Evolutionary conservation across 208 protist species (phyloP).

Genomic region (Leishmania mexicana): DNA sequence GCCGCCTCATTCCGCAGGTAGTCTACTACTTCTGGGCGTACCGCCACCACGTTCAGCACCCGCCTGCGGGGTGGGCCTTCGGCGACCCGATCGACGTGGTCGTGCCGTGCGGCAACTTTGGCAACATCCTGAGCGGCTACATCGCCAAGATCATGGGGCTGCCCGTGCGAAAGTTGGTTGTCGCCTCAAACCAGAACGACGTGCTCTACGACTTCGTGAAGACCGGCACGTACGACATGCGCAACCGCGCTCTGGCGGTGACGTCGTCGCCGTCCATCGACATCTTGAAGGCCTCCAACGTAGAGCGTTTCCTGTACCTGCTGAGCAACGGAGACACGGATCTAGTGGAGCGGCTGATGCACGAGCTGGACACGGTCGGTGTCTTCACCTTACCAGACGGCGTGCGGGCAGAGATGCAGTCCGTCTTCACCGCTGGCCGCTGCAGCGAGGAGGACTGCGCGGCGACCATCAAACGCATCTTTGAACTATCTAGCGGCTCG

Average conservation of each 20-base stretch:
- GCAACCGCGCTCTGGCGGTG: constrained; percentile 41
- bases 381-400: constrained; percentile 59
- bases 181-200: constrained; percentile 96
- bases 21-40: constrained; percentile 97
- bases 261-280: constrained; percentile 91
- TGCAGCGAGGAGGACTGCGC: constrained; percentile 83
- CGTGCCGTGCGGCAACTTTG: constrained; percentile 97
- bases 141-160: constrained; percentile 93
- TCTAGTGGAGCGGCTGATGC: constrained; percentile 67
- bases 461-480: constrained; percentile 73
- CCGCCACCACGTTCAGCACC: constrained; percentile 74
- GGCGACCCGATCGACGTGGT: constrained; percentile 82
- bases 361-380: constrained; percentile 56
- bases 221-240: constrained; percentile 86
- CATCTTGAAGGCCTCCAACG: constrained; percentile 95
- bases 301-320: constrained; percentile 96
- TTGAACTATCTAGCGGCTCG: constrained; percentile 41
- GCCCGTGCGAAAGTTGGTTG: constrained; percentile 89
- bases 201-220: constrained; percentile 94
- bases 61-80: constrained; percentile 39
- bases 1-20: constrained; percentile 96
- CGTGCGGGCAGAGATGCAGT: constrained; percentile 54
- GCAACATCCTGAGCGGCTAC: constrained; percentile 95
- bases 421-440: constrained; percentile 60
- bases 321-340: constrained; percentile 76